Base-by-base conservation (phyloP, 371 early-diverging fungal genomes). In the Fennellomyces sp. region DNA sequence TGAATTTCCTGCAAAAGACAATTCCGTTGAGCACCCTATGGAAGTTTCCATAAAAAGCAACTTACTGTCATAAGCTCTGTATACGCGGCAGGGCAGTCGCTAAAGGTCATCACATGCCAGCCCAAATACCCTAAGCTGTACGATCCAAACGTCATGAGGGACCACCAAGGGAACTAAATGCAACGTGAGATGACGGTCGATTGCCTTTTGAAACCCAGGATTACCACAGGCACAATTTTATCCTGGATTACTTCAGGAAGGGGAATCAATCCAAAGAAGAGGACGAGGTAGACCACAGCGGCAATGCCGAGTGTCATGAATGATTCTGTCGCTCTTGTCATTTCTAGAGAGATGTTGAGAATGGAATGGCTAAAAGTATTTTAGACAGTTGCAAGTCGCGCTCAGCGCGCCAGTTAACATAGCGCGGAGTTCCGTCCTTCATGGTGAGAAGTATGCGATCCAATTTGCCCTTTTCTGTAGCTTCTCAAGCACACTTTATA, bases 61-160 rank as follows among this genome's bases (percentile, higher is more conserved):
- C 76, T 63, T 87, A 93, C 93, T 66, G 65, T 61, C 83, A 89
- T 83, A 21, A 96, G 82, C 61, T 90, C 90, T 49, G 83, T 76
- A 71, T 89, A 90, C 8, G 94, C 96, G 50, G 89, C 94, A 47
- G 94, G 93, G 73, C 94, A 94, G 64, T 96, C 94, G 29, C 93
- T 86, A 78, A 96, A 96, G 2, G 87, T 92, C 66, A 90, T 70
- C 60, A 96, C 81, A 49, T 90, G 88, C 60, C 84, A 93, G 17
- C 96, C 96, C 60, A 96, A 85, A 65, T 86, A 88, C 25, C 85
- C 86, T 17, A 96, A 86, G 31, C 91, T 88, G 69, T 94, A 94
- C 25, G 93, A 83, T 3, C 95, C 94, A 66, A 95, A 91, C 0
- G 88, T 70, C 49, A 95, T 90, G 29, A 94, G 68, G 5, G 71